phyloP scores from a whole-genome alignment of 2,329 filamentous ascomycete genomes.

The Aspergillus chevalieri region DNA sequence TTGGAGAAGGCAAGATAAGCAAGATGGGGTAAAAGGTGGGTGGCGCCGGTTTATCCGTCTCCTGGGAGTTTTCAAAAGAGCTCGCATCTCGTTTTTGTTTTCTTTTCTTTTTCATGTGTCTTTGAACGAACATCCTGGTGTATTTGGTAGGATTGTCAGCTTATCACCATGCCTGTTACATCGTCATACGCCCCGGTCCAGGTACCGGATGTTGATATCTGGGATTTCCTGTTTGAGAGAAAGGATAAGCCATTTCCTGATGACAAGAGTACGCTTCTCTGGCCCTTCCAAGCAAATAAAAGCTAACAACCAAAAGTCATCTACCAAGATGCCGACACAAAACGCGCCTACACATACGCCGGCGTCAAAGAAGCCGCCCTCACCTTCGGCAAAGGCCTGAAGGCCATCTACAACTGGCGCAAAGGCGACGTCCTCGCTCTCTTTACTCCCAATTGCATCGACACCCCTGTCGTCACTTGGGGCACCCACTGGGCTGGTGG shows the following conservation, averaged over 20 bases:
- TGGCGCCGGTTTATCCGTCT: no score
- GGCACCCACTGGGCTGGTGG: conserved; percentile 80
- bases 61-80: background rate
- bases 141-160: background rate
- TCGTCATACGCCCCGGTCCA: conserved; percentile 60
- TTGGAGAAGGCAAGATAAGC: no score
- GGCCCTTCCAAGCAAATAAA: background rate
- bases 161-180: conserved; percentile 58
- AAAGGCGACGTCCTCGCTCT: conserved; percentile 78
- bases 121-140: background rate
- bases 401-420: conserved; percentile 67
- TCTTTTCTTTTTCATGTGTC: background rate
- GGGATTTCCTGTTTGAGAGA: conserved; percentile 69
- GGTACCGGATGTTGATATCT: conserved; percentile 71
- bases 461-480: conserved; percentile 70
- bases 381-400: conserved; percentile 75
- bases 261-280: conserved; percentile 57
- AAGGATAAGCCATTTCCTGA: conserved; percentile 61
- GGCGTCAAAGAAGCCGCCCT: conserved; percentile 60
- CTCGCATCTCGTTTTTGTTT: background rate
- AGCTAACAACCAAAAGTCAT: conserved; percentile 53
- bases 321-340: conserved; percentile 68
- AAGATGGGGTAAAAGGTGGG: no score
- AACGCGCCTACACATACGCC: conserved; percentile 63
- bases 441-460: conserved; percentile 80